Evolutionary conservation across 257 asterid species (phyloP).

Genomic region (Solanum etuberosum): DNA sequence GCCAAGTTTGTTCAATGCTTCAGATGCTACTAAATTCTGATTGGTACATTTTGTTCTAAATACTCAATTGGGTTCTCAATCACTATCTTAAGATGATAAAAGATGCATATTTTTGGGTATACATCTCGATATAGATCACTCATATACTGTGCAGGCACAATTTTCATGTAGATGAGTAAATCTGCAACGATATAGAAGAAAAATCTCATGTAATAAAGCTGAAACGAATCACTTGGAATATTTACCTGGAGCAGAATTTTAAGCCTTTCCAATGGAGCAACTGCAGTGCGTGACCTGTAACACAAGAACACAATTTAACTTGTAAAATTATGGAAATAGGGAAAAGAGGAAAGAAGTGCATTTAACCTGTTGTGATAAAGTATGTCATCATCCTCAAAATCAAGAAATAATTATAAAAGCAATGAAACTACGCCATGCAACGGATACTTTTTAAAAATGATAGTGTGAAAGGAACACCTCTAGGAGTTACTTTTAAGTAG

Average conservation of each 20-base stretch:
- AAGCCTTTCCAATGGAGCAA: slow-evolving; percentile 96
- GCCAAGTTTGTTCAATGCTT: not conserved
- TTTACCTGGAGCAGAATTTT: slow-evolving; percentile 90
- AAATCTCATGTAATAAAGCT: not conserved
- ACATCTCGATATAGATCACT: not conserved
- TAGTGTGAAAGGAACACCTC: not conserved
- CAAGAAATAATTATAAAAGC: not conserved
- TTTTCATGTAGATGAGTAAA: not conserved
- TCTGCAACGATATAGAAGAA: not conserved
- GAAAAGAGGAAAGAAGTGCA: not conserved
- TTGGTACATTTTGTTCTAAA: not conserved
- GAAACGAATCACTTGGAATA: not conserved
- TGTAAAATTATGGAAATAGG: not conserved
- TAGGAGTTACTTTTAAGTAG: not conserved
- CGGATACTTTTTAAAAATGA: not conserved
- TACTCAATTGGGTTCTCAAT: not conserved
- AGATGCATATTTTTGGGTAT: not conserved
- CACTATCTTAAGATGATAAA: not conserved
- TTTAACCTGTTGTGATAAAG: not conserved
- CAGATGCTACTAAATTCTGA: not conserved
- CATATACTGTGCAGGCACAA: not conserved
- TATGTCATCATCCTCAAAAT: not conserved
- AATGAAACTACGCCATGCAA: not conserved
- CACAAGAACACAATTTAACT: not conserved
- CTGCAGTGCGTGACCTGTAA: slow-evolving; percentile 95